Base-by-base conservation (phyloP, 441 rosid species). In the Syzygium syzygioides region DNA sequence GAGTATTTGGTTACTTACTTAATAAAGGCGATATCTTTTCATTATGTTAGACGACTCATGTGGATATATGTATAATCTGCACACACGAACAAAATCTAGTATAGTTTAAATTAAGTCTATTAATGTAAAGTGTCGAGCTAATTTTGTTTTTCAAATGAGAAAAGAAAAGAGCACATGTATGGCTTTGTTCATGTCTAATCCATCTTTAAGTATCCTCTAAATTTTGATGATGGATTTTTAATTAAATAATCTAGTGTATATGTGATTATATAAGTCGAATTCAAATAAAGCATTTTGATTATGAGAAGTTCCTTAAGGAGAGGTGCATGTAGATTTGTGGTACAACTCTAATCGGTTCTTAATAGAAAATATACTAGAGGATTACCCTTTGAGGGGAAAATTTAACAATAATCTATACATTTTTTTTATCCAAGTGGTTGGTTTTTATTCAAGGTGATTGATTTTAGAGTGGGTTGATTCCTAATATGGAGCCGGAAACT, bases 21-120 rank as follows among this genome's bases (percentile, higher is more conserved):
- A 64, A n/a, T 64, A n/a, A 64, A 64, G 71, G 3, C 7, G 71
- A 64, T 64, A 30, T 64, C 0, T n/a, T 64, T 64, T 32, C 79
- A 66, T 14, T 66, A 66, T 66, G 25, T 32, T 66, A 18, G 32
- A 32, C 0, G 0, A 66, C 76, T 15, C 6, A 0, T 15, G 41
- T 64, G 76, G 34, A 62, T 62, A 62, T 64, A 64, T 6, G 37
- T 30, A 30, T 30, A 17, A 30, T 64, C 20, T 30, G 23, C 23
- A 18, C 5, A 11, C 37, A 3, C 48, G 48, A 64, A 30, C 23
- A 64, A 64, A 64, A 64, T 64, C 71, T 64, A 64, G 37, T 64
- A 64, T 32, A 64, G 19, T 25, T 32, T 64, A 64, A 64, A 64
- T 30, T 20, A 64, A 66, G 79, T 66, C 79, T 32, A 9, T 32